phyloP scores from a whole-genome alignment of 805 yeast genomes.

The Scheffersomyces ergatensis region DNA sequence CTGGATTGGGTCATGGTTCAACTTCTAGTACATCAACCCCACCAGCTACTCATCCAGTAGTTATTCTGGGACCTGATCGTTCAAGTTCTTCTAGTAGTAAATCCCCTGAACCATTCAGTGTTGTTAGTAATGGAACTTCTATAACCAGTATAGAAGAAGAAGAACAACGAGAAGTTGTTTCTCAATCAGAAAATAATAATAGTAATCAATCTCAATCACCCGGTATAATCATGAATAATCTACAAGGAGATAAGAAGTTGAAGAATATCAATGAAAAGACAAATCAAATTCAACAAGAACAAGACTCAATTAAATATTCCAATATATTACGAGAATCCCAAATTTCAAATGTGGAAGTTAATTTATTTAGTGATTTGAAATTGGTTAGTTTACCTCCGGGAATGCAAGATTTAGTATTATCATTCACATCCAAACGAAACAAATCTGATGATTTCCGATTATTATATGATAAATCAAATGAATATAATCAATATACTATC shows the following conservation, averaged over 20 bases:
- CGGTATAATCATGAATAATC: too few relatives aligned
- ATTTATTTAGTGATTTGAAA: slow-evolving; percentile 32
- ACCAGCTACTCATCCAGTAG: too few relatives aligned
- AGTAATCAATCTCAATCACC: background rate
- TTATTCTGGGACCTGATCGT: slow-evolving; percentile 22
- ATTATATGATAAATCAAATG: slow-evolving; percentile 13
- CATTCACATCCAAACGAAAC: slow-evolving; percentile 34
- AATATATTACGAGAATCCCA: background rate
- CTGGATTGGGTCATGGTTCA: slow-evolving; percentile 7
- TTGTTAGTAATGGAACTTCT: background rate
- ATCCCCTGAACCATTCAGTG: slow-evolving; percentile 4
- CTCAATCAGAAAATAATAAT: background rate
- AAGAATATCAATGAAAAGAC: background rate
- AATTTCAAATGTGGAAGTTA: slow-evolving; percentile 24
- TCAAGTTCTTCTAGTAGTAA: slow-evolving; percentile 1
- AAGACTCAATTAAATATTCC: background rate
- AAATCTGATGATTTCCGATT: slow-evolving; percentile 18
- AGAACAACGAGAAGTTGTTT: background rate
- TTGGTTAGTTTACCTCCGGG: slow-evolving; percentile 40
- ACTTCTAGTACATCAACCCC: too few relatives aligned
- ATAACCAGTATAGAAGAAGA: slow-evolving; percentile 1
- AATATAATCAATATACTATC: slow-evolving; percentile 21
- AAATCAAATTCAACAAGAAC: background rate
- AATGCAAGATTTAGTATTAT: slow-evolving; percentile 39
- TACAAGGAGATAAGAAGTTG: background rate